These are phyloP conservation scores for Begonia masoniana DNA, from an alignment of 306 rosid genomes.

Conservation along the genomic window DNA sequence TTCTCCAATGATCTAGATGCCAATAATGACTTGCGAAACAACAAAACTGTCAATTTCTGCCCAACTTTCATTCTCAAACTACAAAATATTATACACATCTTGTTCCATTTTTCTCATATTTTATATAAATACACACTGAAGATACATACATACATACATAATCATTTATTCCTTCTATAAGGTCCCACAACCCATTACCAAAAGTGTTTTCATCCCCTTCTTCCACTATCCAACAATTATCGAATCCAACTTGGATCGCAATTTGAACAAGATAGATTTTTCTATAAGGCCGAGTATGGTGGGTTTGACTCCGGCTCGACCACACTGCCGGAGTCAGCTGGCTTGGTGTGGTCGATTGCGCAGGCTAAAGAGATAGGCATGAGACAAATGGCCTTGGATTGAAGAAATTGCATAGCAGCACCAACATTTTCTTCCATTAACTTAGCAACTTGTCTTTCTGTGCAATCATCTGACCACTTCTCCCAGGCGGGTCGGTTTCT, in stretches of 20 bases:
- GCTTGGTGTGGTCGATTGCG: constrained; percentile 80
- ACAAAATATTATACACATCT: neutral
- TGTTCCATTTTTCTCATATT: too few relatives aligned
- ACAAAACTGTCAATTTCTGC: too few relatives aligned
- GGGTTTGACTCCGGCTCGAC: constrained; percentile 76
- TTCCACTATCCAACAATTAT: constrained; percentile 12
- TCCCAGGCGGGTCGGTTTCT: constrained; percentile 93
- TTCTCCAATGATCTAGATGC: too few relatives aligned
- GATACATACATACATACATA: too few relatives aligned
- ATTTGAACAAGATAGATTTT: too few relatives aligned
- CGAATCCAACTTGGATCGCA: constrained; percentile 55
- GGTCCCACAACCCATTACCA: constrained; percentile 92
- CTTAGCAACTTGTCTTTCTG: constrained; percentile 79
- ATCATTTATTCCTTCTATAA: constrained; percentile 22
- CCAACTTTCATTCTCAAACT: too few relatives aligned
- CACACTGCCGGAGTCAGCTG: constrained; percentile 57
- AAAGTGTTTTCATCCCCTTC: constrained; percentile 8
- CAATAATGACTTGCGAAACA: too few relatives aligned
- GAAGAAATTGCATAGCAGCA: constrained; percentile 91
- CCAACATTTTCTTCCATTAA: constrained; percentile 96
- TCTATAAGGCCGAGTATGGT: constrained; percentile 34
- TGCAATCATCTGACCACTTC: constrained; percentile 88
- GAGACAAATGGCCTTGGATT: constrained; percentile 88
- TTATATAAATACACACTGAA: too few relatives aligned
- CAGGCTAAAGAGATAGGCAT: constrained; percentile 94